phyloP scores from a whole-genome alignment of 1,284 basidiomycete genomes.

The Malassezia brasiliensis region DNA sequence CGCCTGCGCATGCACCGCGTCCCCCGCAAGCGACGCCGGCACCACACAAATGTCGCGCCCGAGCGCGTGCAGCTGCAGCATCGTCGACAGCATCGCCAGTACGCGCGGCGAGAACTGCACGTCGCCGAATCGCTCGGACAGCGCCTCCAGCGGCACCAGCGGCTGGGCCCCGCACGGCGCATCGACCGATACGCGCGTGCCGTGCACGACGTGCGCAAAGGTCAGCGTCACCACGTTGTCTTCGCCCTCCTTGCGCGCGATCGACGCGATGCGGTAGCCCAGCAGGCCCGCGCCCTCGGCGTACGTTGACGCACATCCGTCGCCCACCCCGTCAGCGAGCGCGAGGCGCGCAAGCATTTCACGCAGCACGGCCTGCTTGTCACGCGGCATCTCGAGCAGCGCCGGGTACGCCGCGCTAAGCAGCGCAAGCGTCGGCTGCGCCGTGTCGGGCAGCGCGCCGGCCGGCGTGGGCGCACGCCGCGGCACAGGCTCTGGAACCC shows the following conservation, averaged over 20 bases:
- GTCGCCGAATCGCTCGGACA: constrained; percentile 18
- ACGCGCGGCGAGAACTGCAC: constrained; percentile 45
- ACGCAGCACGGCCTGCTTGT: constrained; percentile 28
- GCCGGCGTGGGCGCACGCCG: constrained; percentile 18
- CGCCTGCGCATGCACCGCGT: constrained; percentile 22
- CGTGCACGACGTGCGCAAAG: constrained; percentile 25
- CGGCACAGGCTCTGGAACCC: constrained; percentile 19
- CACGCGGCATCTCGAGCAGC: constrained; percentile 28
- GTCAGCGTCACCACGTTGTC: constrained; percentile 19
- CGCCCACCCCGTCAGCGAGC: constrained; percentile 33
- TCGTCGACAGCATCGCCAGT: constrained; percentile 35
- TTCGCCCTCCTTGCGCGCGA: not conserved
- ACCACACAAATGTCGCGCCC: constrained; percentile 44
- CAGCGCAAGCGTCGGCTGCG: constrained; percentile 28
- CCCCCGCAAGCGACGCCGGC: constrained; percentile 24
- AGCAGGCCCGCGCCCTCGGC: constrained; percentile 31
- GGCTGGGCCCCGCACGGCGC: constrained; percentile 36
- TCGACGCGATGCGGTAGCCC: constrained; percentile 24
- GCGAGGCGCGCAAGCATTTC: constrained; percentile 34
- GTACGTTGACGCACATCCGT: constrained; percentile 10
- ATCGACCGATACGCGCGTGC: constrained; percentile 17
- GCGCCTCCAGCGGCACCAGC: constrained; percentile 27
- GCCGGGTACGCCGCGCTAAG: constrained; percentile 42
- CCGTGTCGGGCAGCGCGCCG: constrained; percentile 18
- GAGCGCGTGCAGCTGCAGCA: constrained; percentile 47